phyloP scores from a whole-genome alignment of 2,329 filamentous ascomycete genomes.

The Phialophora macrospora region DNA sequence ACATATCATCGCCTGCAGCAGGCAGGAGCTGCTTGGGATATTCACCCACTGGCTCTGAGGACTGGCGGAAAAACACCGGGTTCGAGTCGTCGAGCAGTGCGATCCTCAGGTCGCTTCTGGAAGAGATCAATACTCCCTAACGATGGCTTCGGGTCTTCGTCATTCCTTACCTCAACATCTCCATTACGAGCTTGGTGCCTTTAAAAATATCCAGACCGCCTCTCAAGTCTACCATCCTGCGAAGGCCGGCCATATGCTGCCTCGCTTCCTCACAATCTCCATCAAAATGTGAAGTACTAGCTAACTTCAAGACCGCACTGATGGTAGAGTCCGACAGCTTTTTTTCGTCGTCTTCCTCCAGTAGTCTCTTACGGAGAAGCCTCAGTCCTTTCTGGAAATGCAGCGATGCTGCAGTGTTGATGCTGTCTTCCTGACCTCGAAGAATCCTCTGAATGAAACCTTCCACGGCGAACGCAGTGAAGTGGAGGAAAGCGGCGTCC shows the following conservation, averaged over 20 bases:
- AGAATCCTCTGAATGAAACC: slow-evolving; percentile 42
- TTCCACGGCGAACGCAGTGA: slow-evolving; percentile 45
- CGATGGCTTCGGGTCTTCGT: slow-evolving; percentile 29
- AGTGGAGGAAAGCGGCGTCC: slow-evolving; percentile 48
- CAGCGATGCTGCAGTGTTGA: slow-evolving; percentile 24
- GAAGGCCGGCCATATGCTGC: slow-evolving; percentile 47
- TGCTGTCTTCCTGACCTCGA: slow-evolving; percentile 14
- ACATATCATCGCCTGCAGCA: background rate
- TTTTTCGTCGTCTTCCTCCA: slow-evolving; percentile 32
- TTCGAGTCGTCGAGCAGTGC: slow-evolving; percentile 37
- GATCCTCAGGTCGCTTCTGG: slow-evolving; percentile 41
- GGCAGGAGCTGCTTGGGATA: slow-evolving; percentile 33
- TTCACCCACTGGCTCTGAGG: slow-evolving; percentile 35
- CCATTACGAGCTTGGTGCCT: slow-evolving; percentile 46
- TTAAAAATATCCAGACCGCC: slow-evolving; percentile 45
- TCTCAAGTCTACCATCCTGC: slow-evolving; percentile 47
- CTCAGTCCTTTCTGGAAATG: slow-evolving; percentile 42
- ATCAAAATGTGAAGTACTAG: slow-evolving; percentile 41
- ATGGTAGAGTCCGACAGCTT: slow-evolving; percentile 44
- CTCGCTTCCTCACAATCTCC: slow-evolving; percentile 42
- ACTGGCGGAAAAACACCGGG: slow-evolving; percentile 40
- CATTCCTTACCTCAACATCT: slow-evolving; percentile 41
- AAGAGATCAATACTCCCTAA: background rate
- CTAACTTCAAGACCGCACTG: slow-evolving; percentile 43
- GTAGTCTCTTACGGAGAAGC: slow-evolving; percentile 45